Conservation (phyloP, 257 asterid genomes). For the Nicotiana paniculata region DNA sequence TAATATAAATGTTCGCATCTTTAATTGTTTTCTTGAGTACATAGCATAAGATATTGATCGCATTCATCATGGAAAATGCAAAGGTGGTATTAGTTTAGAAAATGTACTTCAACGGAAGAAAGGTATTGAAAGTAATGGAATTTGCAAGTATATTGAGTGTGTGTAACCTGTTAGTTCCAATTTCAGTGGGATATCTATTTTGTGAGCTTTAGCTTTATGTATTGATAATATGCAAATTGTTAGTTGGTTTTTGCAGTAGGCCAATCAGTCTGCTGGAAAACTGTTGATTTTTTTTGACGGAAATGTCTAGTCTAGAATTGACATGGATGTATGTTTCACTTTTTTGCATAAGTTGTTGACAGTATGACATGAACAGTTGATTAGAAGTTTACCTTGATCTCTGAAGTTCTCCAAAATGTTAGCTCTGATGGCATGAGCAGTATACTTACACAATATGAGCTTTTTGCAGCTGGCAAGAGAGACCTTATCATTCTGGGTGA, state of each 20-base stretch:
- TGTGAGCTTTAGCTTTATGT: neutral
- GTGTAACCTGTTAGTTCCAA: neutral
- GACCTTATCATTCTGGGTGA: constrained; percentile 88
- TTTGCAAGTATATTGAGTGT: neutral
- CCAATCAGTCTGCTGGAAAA: neutral
- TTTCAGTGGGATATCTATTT: neutral
- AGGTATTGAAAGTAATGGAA: neutral
- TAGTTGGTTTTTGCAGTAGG: neutral
- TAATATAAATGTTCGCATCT: neutral
- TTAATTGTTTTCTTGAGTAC: neutral
- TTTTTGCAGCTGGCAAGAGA: constrained; percentile 92
- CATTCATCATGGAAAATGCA: neutral
- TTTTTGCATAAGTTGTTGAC: neutral
- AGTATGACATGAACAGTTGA: neutral
- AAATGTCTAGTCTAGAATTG: neutral
- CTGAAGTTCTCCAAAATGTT: neutral
- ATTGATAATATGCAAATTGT: neutral
- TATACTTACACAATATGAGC: neutral
- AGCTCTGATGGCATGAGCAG: neutral
- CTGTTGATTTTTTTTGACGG: neutral
- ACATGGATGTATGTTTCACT: neutral
- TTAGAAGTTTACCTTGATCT: neutral
- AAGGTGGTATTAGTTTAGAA: no score
- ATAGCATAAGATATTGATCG: neutral
- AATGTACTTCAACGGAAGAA: neutral